These are phyloP conservation scores for Venustampulla echinocandica DNA, from an alignment of 495 filamentous ascomycete genomes.

Conservation along the genomic window DNA sequence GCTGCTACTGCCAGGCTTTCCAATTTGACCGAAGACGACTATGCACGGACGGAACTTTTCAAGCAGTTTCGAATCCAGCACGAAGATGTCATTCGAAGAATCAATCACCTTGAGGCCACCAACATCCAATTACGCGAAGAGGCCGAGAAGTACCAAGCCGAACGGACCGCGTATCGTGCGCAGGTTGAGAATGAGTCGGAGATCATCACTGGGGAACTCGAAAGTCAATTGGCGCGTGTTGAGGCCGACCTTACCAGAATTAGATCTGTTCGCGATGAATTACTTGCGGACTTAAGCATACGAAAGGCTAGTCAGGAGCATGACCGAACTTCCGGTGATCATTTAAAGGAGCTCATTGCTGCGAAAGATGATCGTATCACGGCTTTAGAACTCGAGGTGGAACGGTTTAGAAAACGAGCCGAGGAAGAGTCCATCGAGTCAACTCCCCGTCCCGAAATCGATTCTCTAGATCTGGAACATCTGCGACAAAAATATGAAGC, in stretches of 20 bases:
- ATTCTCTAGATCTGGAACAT: conserved; percentile 52
- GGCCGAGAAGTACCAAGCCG: conserved; percentile 72
- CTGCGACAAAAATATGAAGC: conserved; percentile 62
- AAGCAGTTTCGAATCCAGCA: conserved; percentile 82
- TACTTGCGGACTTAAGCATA: conserved; percentile 71
- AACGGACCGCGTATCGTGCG: conserved; percentile 71
- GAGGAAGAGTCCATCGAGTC: conserved; percentile 30
- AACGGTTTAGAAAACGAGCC: conserved; percentile 52
- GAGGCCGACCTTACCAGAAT: conserved; percentile 83
- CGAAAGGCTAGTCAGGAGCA: conserved; percentile 71
- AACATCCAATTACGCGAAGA: conserved; percentile 81
- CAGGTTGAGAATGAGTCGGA: conserved; percentile 73
- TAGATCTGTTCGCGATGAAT: conserved; percentile 70
- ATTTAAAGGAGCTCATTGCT: conserved; percentile 69
- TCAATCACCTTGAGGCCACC: conserved; percentile 85
- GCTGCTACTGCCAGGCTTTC: conserved; percentile 46
- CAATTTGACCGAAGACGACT: conserved; percentile 83
- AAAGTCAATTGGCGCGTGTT: conserved; percentile 68
- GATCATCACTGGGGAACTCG: conserved; percentile 58
- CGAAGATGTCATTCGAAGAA: conserved; percentile 81
- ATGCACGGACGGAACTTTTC: conserved; percentile 84
- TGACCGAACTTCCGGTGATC: conserved; percentile 54
- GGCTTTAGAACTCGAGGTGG: conserved; percentile 72
- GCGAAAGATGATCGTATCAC: conserved; percentile 66
- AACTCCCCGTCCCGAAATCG: conserved; percentile 40